Percentiles rank a stretch among this genome's conserved stretches.
These are phyloP conservation scores for Yarrowia galli DNA, from an alignment of 1,139 yeast species.

Conservation along the genomic window DNA sequence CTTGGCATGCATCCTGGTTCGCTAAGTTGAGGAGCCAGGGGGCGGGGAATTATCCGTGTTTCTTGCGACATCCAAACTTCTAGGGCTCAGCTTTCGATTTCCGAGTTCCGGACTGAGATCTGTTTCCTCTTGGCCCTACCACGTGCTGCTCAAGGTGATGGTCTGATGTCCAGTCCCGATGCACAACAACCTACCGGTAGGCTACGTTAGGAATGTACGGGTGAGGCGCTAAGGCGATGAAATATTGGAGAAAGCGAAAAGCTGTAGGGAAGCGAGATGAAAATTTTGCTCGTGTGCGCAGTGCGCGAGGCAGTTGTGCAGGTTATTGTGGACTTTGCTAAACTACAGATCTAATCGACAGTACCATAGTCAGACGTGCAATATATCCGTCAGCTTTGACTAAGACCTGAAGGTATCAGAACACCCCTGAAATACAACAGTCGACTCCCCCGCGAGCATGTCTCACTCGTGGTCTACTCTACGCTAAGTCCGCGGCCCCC, in stretches of 20 bases:
- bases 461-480: neutral
- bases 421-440: too few species aligned
- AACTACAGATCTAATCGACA: too few species aligned
- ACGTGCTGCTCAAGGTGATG: neutral
- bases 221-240: neutral
- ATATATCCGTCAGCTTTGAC: too few species aligned
- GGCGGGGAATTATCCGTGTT: neutral
- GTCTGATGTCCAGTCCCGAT: neutral
- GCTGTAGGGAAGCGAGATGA: neutral
- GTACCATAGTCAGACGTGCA: too few species aligned
- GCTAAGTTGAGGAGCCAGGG: conserved; percentile 13
- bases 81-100: neutral
- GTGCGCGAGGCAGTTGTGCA: too few species aligned
- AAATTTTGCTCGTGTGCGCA: conserved; percentile 11
- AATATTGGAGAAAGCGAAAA: neutral
- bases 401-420: neutral
- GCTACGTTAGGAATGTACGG: conserved; percentile 10
- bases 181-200: conserved; percentile 24
- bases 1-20: conserved; percentile 1
- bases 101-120: neutral
- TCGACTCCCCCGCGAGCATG: too few species aligned
- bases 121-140: neutral
- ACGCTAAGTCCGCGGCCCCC: neutral
- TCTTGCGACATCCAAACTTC: neutral
- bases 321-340: too few species aligned